A percentile compares a stretch with the other conserved stretches of the same genome.
phyloP scores from a whole-genome alignment of 75 land plant species.

The Sequoia sempervirens region DNA sequence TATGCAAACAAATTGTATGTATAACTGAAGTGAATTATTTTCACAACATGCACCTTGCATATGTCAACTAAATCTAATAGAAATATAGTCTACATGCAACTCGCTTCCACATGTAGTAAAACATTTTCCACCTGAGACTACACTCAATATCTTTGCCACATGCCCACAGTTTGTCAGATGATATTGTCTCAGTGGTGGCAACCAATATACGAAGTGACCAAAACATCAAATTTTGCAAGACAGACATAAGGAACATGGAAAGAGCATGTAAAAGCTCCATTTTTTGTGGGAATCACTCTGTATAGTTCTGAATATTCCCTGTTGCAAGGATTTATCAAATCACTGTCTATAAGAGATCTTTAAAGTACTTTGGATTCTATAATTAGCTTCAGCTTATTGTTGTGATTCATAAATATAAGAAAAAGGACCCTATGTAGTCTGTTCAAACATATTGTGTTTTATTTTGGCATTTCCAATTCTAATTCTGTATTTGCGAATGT shows the following conservation, averaged over 20 bases:
- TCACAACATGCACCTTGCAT: no score
- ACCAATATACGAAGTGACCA: background rate
- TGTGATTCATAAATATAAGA: background rate
- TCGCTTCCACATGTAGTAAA: no score
- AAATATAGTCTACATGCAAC: no score
- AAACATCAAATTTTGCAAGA: background rate
- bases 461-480: background rate
- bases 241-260: background rate
- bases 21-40: no score
- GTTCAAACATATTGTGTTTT: background rate
- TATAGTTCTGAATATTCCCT: background rate
- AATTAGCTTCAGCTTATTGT: background rate
- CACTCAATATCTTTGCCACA: background rate
- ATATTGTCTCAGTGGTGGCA: background rate
- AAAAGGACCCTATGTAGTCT: background rate
- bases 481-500: background rate
- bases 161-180: background rate
- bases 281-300: background rate
- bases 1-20: no score
- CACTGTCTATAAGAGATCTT: background rate
- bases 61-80: no score
- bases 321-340: background rate
- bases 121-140: no score
- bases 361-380: background rate
- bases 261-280: background rate